phyloP scores from a whole-genome alignment of 805 yeast species.

The Maudiozyma saulgeensis region DNA sequence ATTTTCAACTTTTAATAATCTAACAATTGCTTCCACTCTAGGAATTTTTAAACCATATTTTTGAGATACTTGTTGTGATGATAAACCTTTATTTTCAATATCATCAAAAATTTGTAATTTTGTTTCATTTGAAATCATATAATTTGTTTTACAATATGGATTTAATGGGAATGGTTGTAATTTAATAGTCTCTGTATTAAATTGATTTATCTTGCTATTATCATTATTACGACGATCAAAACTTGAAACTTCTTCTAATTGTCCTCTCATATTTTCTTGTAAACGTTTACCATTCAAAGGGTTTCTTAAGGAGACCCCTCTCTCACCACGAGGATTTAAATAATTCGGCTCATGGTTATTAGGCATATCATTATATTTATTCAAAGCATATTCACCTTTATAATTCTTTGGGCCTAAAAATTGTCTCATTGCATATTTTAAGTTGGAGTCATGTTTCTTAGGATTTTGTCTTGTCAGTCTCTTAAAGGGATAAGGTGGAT shows the following conservation, averaged over 20 bases:
- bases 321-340: conserved; percentile 46
- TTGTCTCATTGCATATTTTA: conserved; percentile 54
- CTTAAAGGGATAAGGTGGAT: conserved; percentile 42
- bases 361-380: conserved; percentile 64
- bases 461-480: conserved; percentile 34
- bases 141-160: conserved; percentile 56
- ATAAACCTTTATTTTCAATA: conserved; percentile 40
- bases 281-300: conserved; percentile 28
- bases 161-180: conserved; percentile 80
- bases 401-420: conserved; percentile 79
- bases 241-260: conserved; percentile 1
- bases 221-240: not conserved
- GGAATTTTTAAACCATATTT: conserved; percentile 73
- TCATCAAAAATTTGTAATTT: conserved; percentile 53
- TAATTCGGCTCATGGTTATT: conserved; percentile 65
- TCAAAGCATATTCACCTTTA: conserved; percentile 70
- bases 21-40: conserved; percentile 80
- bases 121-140: conserved; percentile 47
- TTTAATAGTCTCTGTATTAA: conserved; percentile 7
- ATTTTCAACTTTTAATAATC: conserved; percentile 56
- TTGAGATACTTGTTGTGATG: conserved; percentile 67
- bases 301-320: conserved; percentile 31
- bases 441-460: conserved; percentile 39
- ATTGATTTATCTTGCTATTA: conserved; percentile 2
- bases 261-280: conserved; percentile 15